Evolutionary conservation across 2,329 filamentous ascomycete genomes (phyloP).

Genomic region (Pleomassaria siparia): DNA sequence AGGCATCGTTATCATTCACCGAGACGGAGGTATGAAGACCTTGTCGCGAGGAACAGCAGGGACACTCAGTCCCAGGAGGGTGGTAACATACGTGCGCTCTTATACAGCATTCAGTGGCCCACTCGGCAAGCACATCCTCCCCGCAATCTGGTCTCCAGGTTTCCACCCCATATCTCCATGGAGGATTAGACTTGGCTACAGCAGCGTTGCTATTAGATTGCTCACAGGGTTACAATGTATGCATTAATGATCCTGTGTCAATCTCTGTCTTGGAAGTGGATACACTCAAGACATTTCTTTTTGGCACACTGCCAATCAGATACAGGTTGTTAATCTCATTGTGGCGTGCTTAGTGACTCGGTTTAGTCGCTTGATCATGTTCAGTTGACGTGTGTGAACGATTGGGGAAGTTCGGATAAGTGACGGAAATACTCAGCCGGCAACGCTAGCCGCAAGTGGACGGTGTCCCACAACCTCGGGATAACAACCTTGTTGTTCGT

Average conservation of each 20-base stretch:
- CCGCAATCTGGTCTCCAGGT: neutral
- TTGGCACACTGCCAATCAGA: neutral
- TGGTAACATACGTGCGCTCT: neutral
- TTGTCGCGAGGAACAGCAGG: too few relatives aligned
- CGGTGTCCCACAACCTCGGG: neutral
- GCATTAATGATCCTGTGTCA: neutral
- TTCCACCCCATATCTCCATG: neutral
- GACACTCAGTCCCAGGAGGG: neutral
- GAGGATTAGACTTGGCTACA: neutral
- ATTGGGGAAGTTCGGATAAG: constrained; percentile 1
- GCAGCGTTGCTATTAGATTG: neutral
- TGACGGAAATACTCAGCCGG: neutral
- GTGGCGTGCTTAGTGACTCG: neutral
- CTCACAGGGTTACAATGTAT: neutral
- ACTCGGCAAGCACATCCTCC: neutral
- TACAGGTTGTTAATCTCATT: neutral
- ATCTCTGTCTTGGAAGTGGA: neutral
- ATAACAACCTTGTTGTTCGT: neutral
- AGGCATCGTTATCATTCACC: constrained; percentile 1
- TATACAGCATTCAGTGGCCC: neutral
- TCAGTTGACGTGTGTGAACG: neutral
- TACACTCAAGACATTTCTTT: neutral
- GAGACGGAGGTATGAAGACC: neutral
- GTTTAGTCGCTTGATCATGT: neutral
- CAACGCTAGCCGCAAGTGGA: neutral